Conservation (phyloP, 1,284 basidiomycete genomes). For the Melampsora occidentalis region DNA sequence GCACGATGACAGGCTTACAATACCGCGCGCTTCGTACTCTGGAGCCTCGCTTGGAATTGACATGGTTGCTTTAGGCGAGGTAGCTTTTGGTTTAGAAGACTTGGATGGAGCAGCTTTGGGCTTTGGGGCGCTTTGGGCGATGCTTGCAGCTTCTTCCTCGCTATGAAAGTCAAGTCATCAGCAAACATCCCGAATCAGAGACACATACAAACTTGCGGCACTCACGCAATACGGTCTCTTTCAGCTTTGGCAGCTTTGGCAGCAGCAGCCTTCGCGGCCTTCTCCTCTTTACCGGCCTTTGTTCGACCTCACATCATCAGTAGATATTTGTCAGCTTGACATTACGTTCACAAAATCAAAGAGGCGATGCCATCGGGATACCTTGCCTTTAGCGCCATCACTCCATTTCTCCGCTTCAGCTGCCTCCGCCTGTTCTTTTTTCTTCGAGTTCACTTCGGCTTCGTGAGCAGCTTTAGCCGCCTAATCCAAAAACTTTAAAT, state of each 20-base stretch:
- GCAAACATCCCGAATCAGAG: background rate
- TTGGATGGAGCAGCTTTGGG: constrained; percentile 15
- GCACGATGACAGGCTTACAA: constrained; percentile 10
- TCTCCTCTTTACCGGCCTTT: constrained; percentile 32
- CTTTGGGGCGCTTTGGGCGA: constrained; percentile 28
- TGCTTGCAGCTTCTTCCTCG: constrained; percentile 35
- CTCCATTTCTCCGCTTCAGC: constrained; percentile 40
- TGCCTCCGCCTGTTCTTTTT: constrained; percentile 14
- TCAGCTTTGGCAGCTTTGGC: constrained; percentile 28
- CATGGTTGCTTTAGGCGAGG: background rate
- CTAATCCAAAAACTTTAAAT: background rate
- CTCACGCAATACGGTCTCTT: constrained; percentile 39
- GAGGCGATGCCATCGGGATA: background rate
- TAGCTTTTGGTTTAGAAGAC: constrained; percentile 13
- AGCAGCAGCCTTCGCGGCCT: constrained; percentile 42
- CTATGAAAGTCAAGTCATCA: background rate
- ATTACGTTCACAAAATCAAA: background rate
- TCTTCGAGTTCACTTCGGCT: constrained; percentile 27
- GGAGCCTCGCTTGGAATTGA: constrained; percentile 11
- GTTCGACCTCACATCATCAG: background rate
- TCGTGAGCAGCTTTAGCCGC: constrained; percentile 43
- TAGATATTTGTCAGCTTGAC: constrained; percentile 9
- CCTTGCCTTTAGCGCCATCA: constrained; percentile 38
- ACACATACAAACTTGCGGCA: background rate
- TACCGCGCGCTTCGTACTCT: constrained; percentile 31